These are phyloP conservation scores for Fusarium protoensiforme DNA, from an alignment of 2,329 filamentous ascomycete genomes.

Conservation along the genomic window DNA sequence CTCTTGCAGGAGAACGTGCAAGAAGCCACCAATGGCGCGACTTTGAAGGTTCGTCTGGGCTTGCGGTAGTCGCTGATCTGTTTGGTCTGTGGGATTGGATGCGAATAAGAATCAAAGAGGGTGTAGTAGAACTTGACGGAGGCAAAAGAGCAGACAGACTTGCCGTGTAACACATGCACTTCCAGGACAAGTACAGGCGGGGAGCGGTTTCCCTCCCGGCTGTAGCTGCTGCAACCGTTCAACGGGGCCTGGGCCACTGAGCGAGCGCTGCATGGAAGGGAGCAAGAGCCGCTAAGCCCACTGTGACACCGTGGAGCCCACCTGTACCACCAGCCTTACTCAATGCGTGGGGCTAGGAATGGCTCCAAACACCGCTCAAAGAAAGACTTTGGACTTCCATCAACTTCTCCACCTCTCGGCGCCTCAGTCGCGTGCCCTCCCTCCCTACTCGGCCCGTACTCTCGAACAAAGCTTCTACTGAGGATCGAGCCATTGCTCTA, in stretches of 20 bases:
- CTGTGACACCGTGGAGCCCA: conserved; percentile 17
- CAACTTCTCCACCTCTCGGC: conserved; percentile 27
- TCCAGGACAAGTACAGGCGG: not conserved
- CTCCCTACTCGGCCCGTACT: not conserved
- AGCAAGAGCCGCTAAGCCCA: conserved; percentile 30
- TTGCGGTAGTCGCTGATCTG: not conserved
- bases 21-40: conserved; percentile 26
- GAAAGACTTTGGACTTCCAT: conserved; percentile 23
- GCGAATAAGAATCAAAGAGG: not conserved
- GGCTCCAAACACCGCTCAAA: not conserved
- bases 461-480: not conserved
- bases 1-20: conserved; percentile 8
- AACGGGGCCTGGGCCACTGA: not conserved
- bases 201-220: conserved; percentile 5
- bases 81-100: not conserved
- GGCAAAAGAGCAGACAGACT: not conserved
- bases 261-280: not conserved
- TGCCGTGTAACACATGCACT: not conserved
- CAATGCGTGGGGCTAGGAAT: conserved; percentile 24
- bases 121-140: not conserved
- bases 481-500: not conserved
- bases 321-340: conserved; percentile 29
- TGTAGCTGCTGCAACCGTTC: conserved; percentile 2
- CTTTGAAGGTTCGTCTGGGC: not conserved
- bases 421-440: conserved; percentile 34